Conservation (phyloP, 768 basidiomycete species). For the Pisolithus tinctorius region DNA sequence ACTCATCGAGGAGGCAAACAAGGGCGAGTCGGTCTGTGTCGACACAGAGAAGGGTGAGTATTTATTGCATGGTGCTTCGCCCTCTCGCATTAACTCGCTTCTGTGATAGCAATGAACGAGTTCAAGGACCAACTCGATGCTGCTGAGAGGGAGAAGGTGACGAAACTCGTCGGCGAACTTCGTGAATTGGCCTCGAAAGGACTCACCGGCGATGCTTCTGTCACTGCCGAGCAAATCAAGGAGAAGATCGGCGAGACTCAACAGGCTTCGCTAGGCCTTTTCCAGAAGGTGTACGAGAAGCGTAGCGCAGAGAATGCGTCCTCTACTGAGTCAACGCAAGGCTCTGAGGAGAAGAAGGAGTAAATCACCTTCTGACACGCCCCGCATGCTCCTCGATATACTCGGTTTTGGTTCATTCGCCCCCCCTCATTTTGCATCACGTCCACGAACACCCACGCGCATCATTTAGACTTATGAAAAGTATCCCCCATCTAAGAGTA, state of each 20-base stretch:
- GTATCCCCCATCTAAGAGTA: no score
- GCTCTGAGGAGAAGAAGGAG: slow-evolving; percentile 79
- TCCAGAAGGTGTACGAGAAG: slow-evolving; percentile 98
- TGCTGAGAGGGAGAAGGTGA: slow-evolving; percentile 90
- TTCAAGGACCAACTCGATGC: slow-evolving; percentile 97
- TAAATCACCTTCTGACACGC: slow-evolving; percentile 30
- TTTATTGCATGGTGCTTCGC: neutral
- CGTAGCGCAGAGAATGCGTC: slow-evolving; percentile 64
- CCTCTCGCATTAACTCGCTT: slow-evolving; percentile 2
- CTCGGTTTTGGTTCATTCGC: neutral
- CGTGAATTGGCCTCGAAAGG: slow-evolving; percentile 87
- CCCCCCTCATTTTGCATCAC: no score
- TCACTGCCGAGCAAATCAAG: slow-evolving; percentile 84
- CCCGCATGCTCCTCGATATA: no score
- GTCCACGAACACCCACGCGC: no score
- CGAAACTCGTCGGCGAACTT: slow-evolving; percentile 79
- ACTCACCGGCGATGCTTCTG: slow-evolving; percentile 71
- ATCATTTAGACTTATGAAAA: no score
- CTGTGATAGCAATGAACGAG: slow-evolving; percentile 74
- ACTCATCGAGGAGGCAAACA: slow-evolving; percentile 95
- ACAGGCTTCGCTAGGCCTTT: slow-evolving; percentile 89
- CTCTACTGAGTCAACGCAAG: slow-evolving; percentile 34
- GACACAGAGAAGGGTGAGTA: slow-evolving; percentile 91
- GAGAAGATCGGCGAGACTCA: slow-evolving; percentile 93
- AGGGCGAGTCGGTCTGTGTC: slow-evolving; percentile 87